Base-by-base conservation (phyloP, 768 basidiomycete genomes). In the Tylopilus subfusipes region DNA sequence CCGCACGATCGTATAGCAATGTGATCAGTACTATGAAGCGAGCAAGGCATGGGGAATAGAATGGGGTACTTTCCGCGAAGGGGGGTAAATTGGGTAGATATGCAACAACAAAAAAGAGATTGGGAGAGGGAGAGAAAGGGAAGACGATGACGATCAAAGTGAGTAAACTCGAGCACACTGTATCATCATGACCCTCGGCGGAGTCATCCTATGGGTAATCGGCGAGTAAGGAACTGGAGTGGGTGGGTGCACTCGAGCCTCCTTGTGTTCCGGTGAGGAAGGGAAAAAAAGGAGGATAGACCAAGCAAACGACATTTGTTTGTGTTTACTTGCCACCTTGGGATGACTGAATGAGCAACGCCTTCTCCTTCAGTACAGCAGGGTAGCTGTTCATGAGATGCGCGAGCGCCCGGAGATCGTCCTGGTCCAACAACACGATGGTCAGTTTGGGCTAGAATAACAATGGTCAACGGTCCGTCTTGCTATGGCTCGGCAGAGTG, bases 381-480 rank as follows among this genome's bases (percentile, higher is more conserved):
- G 90, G 88, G 68, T 90, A 93, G 66, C 89, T 89, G 69, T 92
- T 89, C 85, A 91, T 85, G 40, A 95, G 78, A 68, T 92, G 90
- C 7, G 90, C 87, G 44, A 95, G 79, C 5, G 90, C 77, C 40
- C 87, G 82, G 22, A 95, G 78, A 64, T 96, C 93, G 55, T 94
- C 93, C 61, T 86, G 79, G 63, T 95, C 91, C 56, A 96, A 74
- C 10, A 94, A 78, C 5, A 80, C 74, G 61, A 97, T 90, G 1
- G 93, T 94, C 57, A 92, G 74, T 67, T 93, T 93, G 47, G 91
- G 89, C 84, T 90, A 61, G 33, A 59, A 49, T 44, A 50, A 21
- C 21, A 29, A 44, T 36, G 27, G 8, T 54, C 43, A 56, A 59
- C 33, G 53, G 24, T 21, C 11, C 34, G 18, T 54, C 16, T 14